Evolutionary conservation across 331 rosid genomes (phyloP).

Genomic region (Quercus tomentella): DNA sequence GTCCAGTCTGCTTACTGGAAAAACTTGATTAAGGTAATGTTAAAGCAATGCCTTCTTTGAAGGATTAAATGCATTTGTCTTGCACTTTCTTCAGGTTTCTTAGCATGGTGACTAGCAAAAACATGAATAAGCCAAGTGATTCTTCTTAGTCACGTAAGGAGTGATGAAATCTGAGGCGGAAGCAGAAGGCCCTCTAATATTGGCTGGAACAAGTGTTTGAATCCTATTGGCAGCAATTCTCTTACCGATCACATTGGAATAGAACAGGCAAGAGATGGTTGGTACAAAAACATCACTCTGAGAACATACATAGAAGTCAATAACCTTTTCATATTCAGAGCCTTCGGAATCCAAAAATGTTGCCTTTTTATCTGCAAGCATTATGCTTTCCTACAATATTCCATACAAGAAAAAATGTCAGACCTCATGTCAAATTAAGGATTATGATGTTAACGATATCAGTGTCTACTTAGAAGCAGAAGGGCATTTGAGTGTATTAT

Average conservation of each 20-base stretch:
- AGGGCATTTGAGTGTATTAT: background rate
- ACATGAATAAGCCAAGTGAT: slow-evolving; percentile 91
- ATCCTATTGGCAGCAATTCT: slow-evolving; percentile 72
- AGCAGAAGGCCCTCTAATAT: slow-evolving; percentile 50
- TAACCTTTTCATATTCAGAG: slow-evolving; percentile 79
- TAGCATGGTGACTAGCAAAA: slow-evolving; percentile 45
- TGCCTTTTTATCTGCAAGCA: slow-evolving; percentile 76
- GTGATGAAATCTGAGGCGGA: slow-evolving; percentile 66
- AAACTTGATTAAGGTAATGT: background rate
- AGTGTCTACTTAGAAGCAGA: background rate
- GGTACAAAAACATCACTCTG: slow-evolving; percentile 85
- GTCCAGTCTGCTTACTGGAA: slow-evolving; percentile 1
- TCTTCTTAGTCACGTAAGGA: slow-evolving; percentile 75
- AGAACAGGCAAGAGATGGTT: slow-evolving; percentile 82
- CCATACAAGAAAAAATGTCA: background rate
- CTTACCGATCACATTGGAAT: slow-evolving; percentile 86
- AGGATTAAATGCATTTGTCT: slow-evolving; percentile 23
- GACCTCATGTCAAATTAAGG: background rate
- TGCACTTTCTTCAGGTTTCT: slow-evolving; percentile 13
- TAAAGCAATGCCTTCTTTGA: slow-evolving; percentile 26
- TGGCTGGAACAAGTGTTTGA: slow-evolving; percentile 75
- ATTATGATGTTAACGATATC: background rate
- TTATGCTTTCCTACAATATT: slow-evolving; percentile 71
- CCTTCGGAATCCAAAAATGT: slow-evolving; percentile 58
- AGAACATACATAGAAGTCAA: slow-evolving; percentile 73